Base-by-base conservation (phyloP, 352 stramenopile species). In the Globisporangium splendens region DNA sequence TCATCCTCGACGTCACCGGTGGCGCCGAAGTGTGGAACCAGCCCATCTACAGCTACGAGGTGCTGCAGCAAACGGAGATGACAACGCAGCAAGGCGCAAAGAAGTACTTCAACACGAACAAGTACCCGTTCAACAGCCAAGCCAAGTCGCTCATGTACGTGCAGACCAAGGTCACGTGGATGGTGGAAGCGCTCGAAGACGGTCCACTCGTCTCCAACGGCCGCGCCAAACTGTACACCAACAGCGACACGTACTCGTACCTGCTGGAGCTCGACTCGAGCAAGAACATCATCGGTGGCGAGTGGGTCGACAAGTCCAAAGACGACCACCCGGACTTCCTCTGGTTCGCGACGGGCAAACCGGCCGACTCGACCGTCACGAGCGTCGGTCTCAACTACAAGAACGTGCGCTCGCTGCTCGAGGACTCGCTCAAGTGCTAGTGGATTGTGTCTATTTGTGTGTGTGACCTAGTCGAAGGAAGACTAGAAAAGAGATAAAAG, bases 51-150 rank as follows among this genome's bases (percentile, higher is more conserved):
- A 31, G 44, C n/a, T 49, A 59, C 43, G 22, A 43, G 12, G 28
- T 48, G 38, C 8, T 43, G 38, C 1, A 14, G 51, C 46, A 43
- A 17, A 43, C 38, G 11, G 66, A 80, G 42, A 60, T 83, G 51
- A 58, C 65, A 14, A 59, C 75, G 7, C 59, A 66, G 8, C 49
- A 76, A 0, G 54, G 70, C 2, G 72, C 66, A 1, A 65, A 77
- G 35, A 54, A 69, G 39, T 78, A 68, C 47, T 86, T 76, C 50
- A 65, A 64, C 18, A 62, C 74, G 10, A 59, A 66, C 18, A 46
- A 46, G 56, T 89, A 87, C 52, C 72, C 72, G 39, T 89, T 82
- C 66, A 87, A 87, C 42, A 61, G 47, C 12, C 58, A 61, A 12
- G 69, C 69, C 22, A 68, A 64, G 57, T 72, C 61, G 42, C 67